Percentiles rank a stretch among this genome's conserved stretches.
Conservation (phyloP, 208 protist genomes). For the Novymonas esmeraldas region DNA sequence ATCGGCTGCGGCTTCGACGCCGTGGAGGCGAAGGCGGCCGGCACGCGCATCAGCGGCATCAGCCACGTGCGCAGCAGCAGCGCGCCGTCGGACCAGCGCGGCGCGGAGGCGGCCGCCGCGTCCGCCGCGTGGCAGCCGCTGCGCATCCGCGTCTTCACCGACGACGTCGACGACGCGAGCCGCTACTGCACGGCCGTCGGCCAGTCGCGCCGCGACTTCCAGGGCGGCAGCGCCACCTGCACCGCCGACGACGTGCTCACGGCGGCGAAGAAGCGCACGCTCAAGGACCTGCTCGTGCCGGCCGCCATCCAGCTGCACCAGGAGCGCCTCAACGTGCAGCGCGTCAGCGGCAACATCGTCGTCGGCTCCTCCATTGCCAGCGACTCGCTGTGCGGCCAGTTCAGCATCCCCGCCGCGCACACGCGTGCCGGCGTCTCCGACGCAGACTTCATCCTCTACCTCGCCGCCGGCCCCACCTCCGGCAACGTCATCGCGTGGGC, state of each 20-base stretch:
- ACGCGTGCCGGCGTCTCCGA: slow-evolving; percentile 35
- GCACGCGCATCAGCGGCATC: too few relatives aligned
- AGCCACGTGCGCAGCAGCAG: too few relatives aligned
- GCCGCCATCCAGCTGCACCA: slow-evolving; percentile 44
- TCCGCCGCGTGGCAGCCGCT: too few relatives aligned
- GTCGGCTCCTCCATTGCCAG: background rate
- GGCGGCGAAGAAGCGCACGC: slow-evolving; percentile 21
- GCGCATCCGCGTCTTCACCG: too few relatives aligned
- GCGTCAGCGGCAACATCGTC: slow-evolving; percentile 3
- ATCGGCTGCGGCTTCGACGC: too few relatives aligned
- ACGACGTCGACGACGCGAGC: slow-evolving; percentile 34
- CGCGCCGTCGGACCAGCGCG: too few relatives aligned
- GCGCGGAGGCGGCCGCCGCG: too few relatives aligned
- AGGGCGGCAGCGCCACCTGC: slow-evolving; percentile 28
- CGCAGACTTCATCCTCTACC: slow-evolving; percentile 68
- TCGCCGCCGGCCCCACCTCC: slow-evolving; percentile 34
- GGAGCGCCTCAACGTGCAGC: slow-evolving; percentile 43
- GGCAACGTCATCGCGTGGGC: slow-evolving; percentile 39
- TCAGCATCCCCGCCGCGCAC: slow-evolving; percentile 45
- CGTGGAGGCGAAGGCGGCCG: too few relatives aligned
- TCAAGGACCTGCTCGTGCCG: slow-evolving; percentile 38
- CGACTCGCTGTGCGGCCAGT: slow-evolving; percentile 4
- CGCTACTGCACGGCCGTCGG: slow-evolving; percentile 48
- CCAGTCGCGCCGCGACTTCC: slow-evolving; percentile 29
- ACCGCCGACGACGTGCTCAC: slow-evolving; percentile 35